Evolutionary conservation across 1,139 yeast species (phyloP).

Genomic region (Wickerhamomyces sp.): DNA sequence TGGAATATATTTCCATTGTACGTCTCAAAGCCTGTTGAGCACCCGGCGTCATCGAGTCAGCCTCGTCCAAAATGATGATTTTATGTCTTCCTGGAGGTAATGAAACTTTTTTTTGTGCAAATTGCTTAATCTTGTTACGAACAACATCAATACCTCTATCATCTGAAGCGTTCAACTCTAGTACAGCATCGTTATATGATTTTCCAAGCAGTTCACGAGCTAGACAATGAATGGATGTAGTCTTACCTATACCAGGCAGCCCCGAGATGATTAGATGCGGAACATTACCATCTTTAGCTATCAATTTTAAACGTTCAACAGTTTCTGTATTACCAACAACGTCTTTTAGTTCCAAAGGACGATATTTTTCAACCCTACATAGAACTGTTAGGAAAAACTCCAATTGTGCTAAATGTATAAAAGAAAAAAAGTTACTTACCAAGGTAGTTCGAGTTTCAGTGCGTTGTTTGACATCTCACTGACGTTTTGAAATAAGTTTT

Average conservation of each 20-base stretch:
- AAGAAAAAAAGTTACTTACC: conserved; percentile 1
- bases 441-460: conserved; percentile 1
- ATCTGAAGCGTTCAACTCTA: conserved; percentile 93
- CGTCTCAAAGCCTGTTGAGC: conserved; percentile 97
- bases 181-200: conserved; percentile 72
- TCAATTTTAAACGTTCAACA: conserved; percentile 73
- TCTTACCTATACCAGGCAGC: conserved; percentile 94
- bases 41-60: conserved; percentile 98
- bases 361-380: conserved; percentile 85
- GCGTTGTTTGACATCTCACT: conserved; percentile 1
- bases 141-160: conserved; percentile 97
- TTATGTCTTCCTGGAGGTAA: conserved; percentile 77
- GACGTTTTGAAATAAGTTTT: too few relatives aligned
- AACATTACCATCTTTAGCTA: conserved; percentile 91
- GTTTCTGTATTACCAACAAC: conserved; percentile 95
- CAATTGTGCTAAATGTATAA: neutral
- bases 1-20: conserved; percentile 94
- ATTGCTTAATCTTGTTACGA: conserved; percentile 85
- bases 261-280: conserved; percentile 95
- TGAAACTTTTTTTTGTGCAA: conserved; percentile 88
- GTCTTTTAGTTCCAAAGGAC: conserved; percentile 75
- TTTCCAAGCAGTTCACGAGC: conserved; percentile 82
- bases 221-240: conserved; percentile 88
- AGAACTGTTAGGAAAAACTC: neutral
- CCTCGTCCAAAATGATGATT: conserved; percentile 88